These are phyloP conservation scores for Encephalitozoon hellem DNA, from an alignment of 371 early-diverging fungal genomes.

Conservation along the genomic window DNA sequence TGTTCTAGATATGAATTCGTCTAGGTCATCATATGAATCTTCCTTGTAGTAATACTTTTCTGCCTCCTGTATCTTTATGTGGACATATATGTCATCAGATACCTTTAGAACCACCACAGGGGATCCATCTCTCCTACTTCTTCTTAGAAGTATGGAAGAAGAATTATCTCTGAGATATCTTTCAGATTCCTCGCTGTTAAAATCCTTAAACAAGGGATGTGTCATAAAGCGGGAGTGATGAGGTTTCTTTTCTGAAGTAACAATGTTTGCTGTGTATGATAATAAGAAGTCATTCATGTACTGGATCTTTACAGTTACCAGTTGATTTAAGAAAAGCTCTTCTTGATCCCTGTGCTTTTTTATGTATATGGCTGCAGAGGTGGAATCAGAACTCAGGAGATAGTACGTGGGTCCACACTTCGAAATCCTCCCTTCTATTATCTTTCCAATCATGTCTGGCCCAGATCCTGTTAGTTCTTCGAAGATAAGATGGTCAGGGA, in stretches of 20 bases:
- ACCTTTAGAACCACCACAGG: conserved; percentile 1
- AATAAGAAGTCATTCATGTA: conserved; percentile 11
- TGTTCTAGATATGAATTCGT: conserved; percentile 29
- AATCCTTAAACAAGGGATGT: conserved; percentile 28
- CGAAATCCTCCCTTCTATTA: conserved; percentile 26
- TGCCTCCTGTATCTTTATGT: conserved; percentile 12
- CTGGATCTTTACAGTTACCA: conserved; percentile 34
- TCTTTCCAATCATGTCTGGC: not conserved
- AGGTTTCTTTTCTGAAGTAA: not conserved
- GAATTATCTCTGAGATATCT: conserved; percentile 13
- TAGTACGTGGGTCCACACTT: conserved; percentile 25
- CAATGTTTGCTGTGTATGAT: conserved; percentile 29
- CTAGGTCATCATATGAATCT: conserved; percentile 20
- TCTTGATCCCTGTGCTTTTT: not conserved
- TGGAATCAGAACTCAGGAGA: conserved; percentile 3
- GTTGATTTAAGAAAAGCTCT: conserved; percentile 32
- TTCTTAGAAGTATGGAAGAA: not conserved
- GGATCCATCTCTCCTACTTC: conserved; percentile 6
- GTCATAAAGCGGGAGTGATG: conserved; percentile 11
- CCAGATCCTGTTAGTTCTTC: conserved; percentile 16
- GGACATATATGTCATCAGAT: conserved; percentile 1
- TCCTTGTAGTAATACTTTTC: conserved; percentile 6
- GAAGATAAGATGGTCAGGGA: conserved; percentile 40
- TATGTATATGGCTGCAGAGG: conserved; percentile 29
- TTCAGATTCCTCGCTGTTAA: conserved; percentile 6